Conservation (phyloP, 2,329 filamentous ascomycete genomes). For the Mariannaea sp. region DNA sequence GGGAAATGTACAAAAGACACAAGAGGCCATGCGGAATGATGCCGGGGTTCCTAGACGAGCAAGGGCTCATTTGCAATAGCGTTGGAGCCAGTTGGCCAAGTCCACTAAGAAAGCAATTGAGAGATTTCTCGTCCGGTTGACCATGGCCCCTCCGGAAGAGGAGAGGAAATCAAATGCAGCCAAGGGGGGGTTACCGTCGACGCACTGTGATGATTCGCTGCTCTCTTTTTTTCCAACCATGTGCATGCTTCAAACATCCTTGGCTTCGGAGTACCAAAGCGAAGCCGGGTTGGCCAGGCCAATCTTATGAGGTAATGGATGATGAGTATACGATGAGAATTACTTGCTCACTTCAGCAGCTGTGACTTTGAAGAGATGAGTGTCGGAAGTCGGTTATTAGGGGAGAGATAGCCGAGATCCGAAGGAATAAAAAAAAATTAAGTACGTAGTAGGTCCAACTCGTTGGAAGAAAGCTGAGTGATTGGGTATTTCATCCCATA, state of each 20-base stretch:
- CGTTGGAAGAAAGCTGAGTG: no score
- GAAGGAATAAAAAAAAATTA: no score
- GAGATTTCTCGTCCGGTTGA: constrained; percentile 3
- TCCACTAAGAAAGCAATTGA: background rate
- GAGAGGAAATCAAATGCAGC: constrained; percentile 18
- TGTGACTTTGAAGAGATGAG: background rate
- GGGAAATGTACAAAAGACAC: background rate
- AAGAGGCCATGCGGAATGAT: background rate
- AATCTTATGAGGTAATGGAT: constrained; percentile 15
- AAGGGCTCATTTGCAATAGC: constrained; percentile 6
- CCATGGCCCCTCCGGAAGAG: constrained; percentile 3
- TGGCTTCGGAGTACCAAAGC: background rate
- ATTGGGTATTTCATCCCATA: no score
- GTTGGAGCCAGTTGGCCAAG: background rate
- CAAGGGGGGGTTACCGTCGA: constrained; percentile 10
- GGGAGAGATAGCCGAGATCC: constrained; percentile 22
- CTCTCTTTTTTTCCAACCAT: background rate
- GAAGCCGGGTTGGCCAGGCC: background rate
- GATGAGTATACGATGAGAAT: constrained; percentile 21
- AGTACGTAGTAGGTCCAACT: no score
- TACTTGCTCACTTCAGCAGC: constrained; percentile 3
- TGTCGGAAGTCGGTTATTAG: constrained; percentile 20
- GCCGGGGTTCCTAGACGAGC: constrained; percentile 1
- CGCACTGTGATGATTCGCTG: constrained; percentile 3
- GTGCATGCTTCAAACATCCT: background rate